Conservation (phyloP, 2,329 filamentous ascomycete genomes). For the Ceratocystis colombiana region DNA sequence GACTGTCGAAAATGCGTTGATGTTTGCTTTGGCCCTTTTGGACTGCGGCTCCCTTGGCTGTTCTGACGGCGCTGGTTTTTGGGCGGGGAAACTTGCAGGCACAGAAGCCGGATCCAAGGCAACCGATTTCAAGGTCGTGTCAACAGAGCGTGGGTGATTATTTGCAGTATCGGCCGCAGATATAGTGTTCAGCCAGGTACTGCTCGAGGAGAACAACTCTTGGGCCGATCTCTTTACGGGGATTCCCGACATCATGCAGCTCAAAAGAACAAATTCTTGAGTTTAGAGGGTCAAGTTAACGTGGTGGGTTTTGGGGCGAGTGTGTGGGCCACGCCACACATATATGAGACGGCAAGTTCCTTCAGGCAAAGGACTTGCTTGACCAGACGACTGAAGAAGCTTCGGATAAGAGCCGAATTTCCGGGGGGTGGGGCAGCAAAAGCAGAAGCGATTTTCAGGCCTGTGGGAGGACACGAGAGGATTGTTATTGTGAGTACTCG, state of each 20-base stretch:
- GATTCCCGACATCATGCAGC: constrained; percentile 15
- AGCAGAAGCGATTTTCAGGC: neutral
- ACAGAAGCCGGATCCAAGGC: neutral
- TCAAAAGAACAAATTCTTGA: neutral
- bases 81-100: neutral
- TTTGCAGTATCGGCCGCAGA: neutral
- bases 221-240: constrained; percentile 16
- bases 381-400: neutral
- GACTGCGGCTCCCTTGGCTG: neutral
- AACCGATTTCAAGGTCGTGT: neutral
- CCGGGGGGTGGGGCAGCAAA: neutral
- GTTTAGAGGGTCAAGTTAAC: neutral
- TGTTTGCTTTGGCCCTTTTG: constrained; percentile 18
- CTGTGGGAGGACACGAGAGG: neutral
- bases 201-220: constrained; percentile 4
- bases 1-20: constrained; percentile 45
- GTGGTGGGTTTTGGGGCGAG: neutral
- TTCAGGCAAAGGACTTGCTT: neutral
- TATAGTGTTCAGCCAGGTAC: neutral
- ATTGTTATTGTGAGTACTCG: too few relatives aligned
- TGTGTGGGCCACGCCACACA: neutral
- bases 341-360: neutral
- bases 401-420: neutral
- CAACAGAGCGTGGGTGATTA: neutral
- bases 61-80: neutral